Evolutionary conservation across 169 alveolate genomes (phyloP), one percentile per base, ranked within the genome.

Genomic region (Plasmodium vivax): DNA sequence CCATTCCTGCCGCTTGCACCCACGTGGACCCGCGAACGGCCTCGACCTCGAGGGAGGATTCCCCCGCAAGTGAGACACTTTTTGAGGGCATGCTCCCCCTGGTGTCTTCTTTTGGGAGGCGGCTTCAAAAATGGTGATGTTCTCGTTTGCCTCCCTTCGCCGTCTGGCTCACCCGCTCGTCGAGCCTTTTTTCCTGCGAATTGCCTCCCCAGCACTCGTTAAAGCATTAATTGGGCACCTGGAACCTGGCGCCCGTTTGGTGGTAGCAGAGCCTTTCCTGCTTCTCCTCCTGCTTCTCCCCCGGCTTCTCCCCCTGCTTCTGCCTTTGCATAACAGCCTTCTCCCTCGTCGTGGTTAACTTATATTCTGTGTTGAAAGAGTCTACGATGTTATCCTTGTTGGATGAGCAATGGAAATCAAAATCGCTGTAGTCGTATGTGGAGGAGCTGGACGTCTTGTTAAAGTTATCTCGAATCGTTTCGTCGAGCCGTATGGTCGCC

Each of bases 301-400:
- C 27, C 27, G 27, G 27, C 27, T 23, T 23, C 32, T 81, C 87
- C 58, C 62, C 82, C 41, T 62, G 58, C 71, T 58, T 27, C 32
- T 58, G 51, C 36, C n/a, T 83, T 43, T 83, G 82, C 27, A 30
- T 58, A 19, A 36, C 32, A 34, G 10, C 23, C 38, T 27, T 83
- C 19, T 85, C 93, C 32, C 84, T 32, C 0, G 85, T 14, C 14
- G 32, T 16, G 32, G 84, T 32, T 45, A 72, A 73, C 38, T 45
- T 85, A 85, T 85, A 85, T 43, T 85, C 93, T 1, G 93, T 73
- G 73, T 85, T 85, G 79, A 72, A 85, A 1, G 93, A 85, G 9
- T 85, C 93, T 5, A 85, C 84, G 19, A 27, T 73, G 36, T 54
- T 82, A 19, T 85, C 93, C 43, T 85, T 85, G 58, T 85, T 85